Conservation (phyloP, 2,329 filamentous ascomycete species). For the Aspergillus transmontanensis region DNA sequence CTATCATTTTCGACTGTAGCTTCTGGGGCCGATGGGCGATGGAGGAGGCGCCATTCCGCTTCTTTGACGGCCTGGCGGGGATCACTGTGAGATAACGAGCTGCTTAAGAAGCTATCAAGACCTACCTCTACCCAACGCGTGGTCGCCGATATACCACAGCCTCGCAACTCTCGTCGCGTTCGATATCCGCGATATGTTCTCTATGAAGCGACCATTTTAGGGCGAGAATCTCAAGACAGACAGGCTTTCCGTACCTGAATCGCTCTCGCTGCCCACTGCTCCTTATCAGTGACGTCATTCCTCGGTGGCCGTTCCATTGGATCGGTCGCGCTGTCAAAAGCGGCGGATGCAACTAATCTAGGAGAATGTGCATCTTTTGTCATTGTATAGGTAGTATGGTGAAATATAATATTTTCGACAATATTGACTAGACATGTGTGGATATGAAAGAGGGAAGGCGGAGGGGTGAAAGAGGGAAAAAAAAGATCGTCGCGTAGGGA, state of each 20-base stretch:
- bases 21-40: constrained; percentile 37
- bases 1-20: constrained; percentile 11
- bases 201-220: constrained; percentile 42
- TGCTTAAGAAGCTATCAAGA: not conserved
- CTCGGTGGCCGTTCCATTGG: not conserved
- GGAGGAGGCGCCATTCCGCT: constrained; percentile 57
- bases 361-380: not conserved
- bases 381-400: not conserved
- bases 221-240: not conserved
- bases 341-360: not conserved
- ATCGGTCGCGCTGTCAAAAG: not conserved
- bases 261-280: not conserved
- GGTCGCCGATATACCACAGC: constrained; percentile 68
- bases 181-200: constrained; percentile 78
- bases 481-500: not conserved
- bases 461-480: not conserved
- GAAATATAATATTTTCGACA: not conserved
- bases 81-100: not conserved
- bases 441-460: not conserved
- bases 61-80: constrained; percentile 53
- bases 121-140: constrained; percentile 37
- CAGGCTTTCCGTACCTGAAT: not conserved
- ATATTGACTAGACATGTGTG: not conserved
- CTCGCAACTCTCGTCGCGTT: constrained; percentile 69
- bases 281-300: constrained; percentile 2